Percentiles rank a stretch among this genome's conserved stretches.
These are phyloP conservation scores for Garcia nutans DNA, from an alignment of 345 rosid genomes.

Conservation along the genomic window DNA sequence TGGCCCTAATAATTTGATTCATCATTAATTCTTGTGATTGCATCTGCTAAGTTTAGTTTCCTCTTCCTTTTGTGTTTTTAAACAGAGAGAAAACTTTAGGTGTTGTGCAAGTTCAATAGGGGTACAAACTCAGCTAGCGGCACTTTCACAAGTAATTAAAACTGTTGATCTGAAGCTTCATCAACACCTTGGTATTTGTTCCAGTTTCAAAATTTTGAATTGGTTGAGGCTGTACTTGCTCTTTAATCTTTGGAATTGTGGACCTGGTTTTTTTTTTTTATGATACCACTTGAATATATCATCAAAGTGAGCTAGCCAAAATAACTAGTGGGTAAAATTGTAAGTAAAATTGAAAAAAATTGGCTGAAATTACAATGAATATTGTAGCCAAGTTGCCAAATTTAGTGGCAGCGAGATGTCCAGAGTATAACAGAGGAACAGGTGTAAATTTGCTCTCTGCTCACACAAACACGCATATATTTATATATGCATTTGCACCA, in stretches of 20 bases:
- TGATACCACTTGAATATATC: neutral
- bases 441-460: neutral
- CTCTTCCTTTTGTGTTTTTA: slow-evolving; percentile 19
- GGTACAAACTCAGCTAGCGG: slow-evolving; percentile 81
- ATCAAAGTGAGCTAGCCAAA: neutral
- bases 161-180: slow-evolving; percentile 91
- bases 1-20: neutral
- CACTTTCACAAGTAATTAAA: slow-evolving; percentile 80
- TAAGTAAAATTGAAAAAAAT: neutral
- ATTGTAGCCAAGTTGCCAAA: neutral
- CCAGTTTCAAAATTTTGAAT: slow-evolving; percentile 1
- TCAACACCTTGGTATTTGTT: slow-evolving; percentile 72
- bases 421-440: neutral
- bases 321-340: neutral
- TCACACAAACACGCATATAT: neutral
- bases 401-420: neutral
- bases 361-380: neutral
- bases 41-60: slow-evolving; percentile 13
- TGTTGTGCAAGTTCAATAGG: slow-evolving; percentile 69
- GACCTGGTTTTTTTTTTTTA: neutral
- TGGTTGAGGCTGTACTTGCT: slow-evolving; percentile 2
- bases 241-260: slow-evolving; percentile 2
- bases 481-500: slow-evolving; percentile 4
- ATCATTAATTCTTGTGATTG: slow-evolving; percentile 2
- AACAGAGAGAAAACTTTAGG: slow-evolving; percentile 90